A percentile compares a stretch with the other conserved stretches of the same genome.
Conservation (phyloP, 2,329 filamentous ascomycete genomes). For the Diaporthe helianthi region DNA sequence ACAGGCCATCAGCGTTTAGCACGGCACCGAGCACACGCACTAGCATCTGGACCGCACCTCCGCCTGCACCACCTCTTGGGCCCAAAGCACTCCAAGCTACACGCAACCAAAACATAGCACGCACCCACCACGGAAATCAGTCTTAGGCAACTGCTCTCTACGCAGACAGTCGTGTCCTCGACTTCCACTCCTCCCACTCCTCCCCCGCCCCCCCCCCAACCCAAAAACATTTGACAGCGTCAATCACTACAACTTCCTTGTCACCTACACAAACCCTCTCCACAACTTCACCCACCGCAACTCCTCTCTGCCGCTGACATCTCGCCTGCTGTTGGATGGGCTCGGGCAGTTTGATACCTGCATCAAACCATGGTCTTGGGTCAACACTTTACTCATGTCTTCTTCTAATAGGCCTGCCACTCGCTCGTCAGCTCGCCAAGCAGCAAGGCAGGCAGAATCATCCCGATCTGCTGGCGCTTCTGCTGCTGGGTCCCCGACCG, state of each 20-base stretch:
- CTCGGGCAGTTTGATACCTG: conserved; percentile 32
- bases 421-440: conserved; percentile 91
- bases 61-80: background rate
- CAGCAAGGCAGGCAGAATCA: conserved; percentile 68
- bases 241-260: conserved; percentile 13
- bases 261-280: conserved; percentile 11
- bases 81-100: background rate
- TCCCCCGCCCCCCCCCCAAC: too few species aligned
- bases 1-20: conserved; percentile 16
- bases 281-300: background rate
- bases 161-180: conserved; percentile 4
- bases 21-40: background rate
- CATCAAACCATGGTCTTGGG: conserved; percentile 35
- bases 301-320: conserved; percentile 37
- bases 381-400: conserved; percentile 78
- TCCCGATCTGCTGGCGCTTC: conserved; percentile 50
- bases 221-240: background rate
- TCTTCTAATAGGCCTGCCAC: conserved; percentile 77
- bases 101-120: background rate
- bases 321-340: conserved; percentile 9
- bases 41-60: background rate
- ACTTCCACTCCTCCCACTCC: too few species aligned
- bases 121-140: conserved; percentile 1
- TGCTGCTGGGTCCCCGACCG: conserved; percentile 49
- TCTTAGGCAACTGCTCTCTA: conserved; percentile 4